A percentile compares a stretch with the other conserved stretches of the same genome.
Conservation (phyloP, 2,329 filamentous ascomycete species). For the Dichotomopilus funicola region DNA sequence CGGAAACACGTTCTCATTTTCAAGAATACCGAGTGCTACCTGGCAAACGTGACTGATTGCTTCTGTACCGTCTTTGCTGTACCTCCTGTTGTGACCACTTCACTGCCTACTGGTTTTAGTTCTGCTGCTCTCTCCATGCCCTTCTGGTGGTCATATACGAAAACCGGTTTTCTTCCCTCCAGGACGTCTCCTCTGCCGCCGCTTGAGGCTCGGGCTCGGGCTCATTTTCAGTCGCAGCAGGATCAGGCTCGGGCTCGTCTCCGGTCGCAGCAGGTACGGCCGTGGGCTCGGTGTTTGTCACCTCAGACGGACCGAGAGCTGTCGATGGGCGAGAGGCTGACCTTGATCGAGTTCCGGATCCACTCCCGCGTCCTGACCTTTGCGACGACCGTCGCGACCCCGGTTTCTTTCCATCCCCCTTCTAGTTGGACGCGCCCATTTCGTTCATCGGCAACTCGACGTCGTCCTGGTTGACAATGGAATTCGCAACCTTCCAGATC, state of each 20-base stretch:
- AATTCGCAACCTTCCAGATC: slow-evolving; percentile 82
- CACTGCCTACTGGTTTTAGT: neutral
- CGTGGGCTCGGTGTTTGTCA: neutral
- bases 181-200: neutral
- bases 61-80: too few species aligned
- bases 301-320: neutral
- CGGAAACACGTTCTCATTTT: too few species aligned
- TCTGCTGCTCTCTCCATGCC: slow-evolving; percentile 1
- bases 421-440: slow-evolving; percentile 39
- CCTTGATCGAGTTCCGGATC: too few species aligned
- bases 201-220: too few species aligned
- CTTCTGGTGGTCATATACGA: slow-evolving; percentile 10
- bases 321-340: too few species aligned
- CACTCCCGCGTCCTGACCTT: too few species aligned
- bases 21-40: too few species aligned
- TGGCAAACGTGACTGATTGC: too few species aligned
- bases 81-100: too few species aligned
- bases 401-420: slow-evolving; percentile 10
- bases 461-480: slow-evolving; percentile 72
- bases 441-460: slow-evolving; percentile 71
- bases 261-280: too few species aligned
- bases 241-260: too few species aligned
- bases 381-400: neutral
- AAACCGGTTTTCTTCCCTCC: neutral
- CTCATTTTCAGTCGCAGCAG: too few species aligned